Conservation (phyloP, 1,284 basidiomycete species). For the Trametes pubescens region DNA sequence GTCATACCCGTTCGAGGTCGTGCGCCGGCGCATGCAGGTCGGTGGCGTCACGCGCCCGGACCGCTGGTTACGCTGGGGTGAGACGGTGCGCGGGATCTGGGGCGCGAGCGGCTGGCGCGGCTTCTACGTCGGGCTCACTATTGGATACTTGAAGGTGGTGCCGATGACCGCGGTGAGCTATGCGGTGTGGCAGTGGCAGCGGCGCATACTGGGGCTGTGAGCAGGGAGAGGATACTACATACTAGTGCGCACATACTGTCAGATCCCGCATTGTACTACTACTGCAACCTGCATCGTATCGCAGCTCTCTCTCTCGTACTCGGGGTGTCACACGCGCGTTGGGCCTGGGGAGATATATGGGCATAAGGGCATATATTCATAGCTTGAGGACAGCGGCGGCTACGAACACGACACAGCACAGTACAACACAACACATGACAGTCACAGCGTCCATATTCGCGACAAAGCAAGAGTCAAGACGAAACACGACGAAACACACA, state of each 20-base stretch:
- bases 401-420: not conserved
- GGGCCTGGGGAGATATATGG: not conserved
- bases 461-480: conserved; percentile 5
- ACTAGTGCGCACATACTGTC: not conserved
- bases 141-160: conserved; percentile 96
- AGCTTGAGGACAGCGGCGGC: not conserved
- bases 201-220: conserved; percentile 57
- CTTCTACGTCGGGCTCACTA: conserved; percentile 93
- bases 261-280: conserved; percentile 23
- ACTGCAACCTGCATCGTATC: conserved; percentile 5
- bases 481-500: too few species aligned
- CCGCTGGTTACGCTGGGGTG: conserved; percentile 81
- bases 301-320: conserved; percentile 6
- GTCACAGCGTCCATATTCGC: conserved; percentile 14
- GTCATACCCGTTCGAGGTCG: conserved; percentile 97
- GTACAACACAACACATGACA: not conserved
- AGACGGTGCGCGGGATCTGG: conserved; percentile 81
- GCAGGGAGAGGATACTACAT: not conserved
- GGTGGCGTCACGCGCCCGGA: conserved; percentile 85
- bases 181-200: conserved; percentile 79
- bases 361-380: conserved; percentile 11
- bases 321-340: not conserved
- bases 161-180: conserved; percentile 94
- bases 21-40: conserved; percentile 95
- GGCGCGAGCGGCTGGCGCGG: conserved; percentile 79